These are phyloP conservation scores for Musa beccarii DNA, from an alignment of 176 grass and related monocot species.

Conservation along the genomic window DNA sequence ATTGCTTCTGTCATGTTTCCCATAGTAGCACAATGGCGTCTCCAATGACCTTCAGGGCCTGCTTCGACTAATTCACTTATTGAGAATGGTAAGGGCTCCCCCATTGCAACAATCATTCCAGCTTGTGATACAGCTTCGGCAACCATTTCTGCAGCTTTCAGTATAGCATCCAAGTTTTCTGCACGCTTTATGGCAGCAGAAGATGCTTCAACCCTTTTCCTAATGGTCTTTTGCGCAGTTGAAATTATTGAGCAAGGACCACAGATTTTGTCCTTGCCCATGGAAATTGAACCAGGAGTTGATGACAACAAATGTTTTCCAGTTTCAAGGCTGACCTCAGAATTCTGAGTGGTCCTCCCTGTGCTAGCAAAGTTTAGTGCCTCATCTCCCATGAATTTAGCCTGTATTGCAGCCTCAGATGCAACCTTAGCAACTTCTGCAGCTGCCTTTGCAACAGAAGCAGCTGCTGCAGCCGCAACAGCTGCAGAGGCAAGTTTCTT, in stretches of 20 bases:
- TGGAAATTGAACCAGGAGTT: conserved; percentile 34
- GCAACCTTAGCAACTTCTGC: conserved; percentile 91
- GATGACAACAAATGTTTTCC: conserved; percentile 26
- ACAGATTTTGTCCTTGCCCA: conserved; percentile 31
- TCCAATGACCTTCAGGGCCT: conserved; percentile 75
- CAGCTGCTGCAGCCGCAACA: conserved; percentile 70
- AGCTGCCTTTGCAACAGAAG: conserved; percentile 86
- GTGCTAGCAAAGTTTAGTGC: conserved; percentile 24
- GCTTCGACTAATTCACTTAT: conserved; percentile 76
- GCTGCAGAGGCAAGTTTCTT: conserved; percentile 72
- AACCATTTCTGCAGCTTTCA: conserved; percentile 86
- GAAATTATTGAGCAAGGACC: conserved; percentile 53
- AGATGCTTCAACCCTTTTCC: conserved; percentile 76
- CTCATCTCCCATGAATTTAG: conserved; percentile 92
- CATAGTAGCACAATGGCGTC: conserved; percentile 30
- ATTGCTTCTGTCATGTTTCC: conserved; percentile 30
- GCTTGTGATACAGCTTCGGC: conserved; percentile 82
- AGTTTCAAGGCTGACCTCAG: conserved; percentile 23
- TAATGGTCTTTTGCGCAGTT: conserved; percentile 59
- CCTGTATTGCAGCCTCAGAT: conserved; percentile 69
- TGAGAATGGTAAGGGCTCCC: conserved; percentile 83
- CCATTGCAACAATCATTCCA: conserved; percentile 76
- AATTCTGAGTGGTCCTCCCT: conserved; percentile 19
- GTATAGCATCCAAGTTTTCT: conserved; percentile 83
- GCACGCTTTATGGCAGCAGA: conserved; percentile 83